Conservation (phyloP, 257 asterid genomes). For the Cordia subcordata region DNA sequence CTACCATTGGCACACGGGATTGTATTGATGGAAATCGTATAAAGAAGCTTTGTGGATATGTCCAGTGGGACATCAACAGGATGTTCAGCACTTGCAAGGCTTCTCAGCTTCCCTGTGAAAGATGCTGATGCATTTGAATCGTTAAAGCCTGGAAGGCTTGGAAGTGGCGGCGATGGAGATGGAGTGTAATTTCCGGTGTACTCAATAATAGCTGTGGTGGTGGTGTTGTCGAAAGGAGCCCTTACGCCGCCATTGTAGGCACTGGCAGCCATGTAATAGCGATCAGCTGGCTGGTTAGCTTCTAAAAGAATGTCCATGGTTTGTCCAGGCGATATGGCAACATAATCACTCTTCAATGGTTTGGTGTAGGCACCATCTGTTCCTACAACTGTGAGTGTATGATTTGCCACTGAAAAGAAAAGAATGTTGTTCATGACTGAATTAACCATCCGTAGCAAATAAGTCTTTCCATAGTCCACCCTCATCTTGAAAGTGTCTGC, state of each 20-base stretch:
- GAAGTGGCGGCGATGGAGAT: slow-evolving; percentile 26
- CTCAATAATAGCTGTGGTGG: slow-evolving; percentile 47
- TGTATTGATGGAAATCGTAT: slow-evolving; percentile 41
- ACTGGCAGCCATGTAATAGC: slow-evolving; percentile 52
- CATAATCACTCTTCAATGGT: slow-evolving; percentile 33
- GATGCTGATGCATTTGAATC: slow-evolving; percentile 31
- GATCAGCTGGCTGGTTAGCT: slow-evolving; percentile 45
- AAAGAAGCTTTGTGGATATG: slow-evolving; percentile 16
- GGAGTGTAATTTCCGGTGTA: slow-evolving; percentile 31
- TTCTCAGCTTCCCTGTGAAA: slow-evolving; percentile 42
- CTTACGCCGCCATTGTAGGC: slow-evolving; percentile 25
- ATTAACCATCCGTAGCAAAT: slow-evolving; percentile 45
- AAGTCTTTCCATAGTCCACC: slow-evolving; percentile 44
- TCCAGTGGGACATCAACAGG: slow-evolving; percentile 40
- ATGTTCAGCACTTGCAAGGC: slow-evolving; percentile 30
- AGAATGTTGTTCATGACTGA: slow-evolving; percentile 55
- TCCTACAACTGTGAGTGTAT: slow-evolving; percentile 49
- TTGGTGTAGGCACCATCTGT: slow-evolving; percentile 49
- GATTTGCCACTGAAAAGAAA: slow-evolving; percentile 45
- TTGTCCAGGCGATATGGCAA: slow-evolving; percentile 56
- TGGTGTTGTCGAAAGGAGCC: slow-evolving; percentile 29
- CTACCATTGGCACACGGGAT: slow-evolving; percentile 21
- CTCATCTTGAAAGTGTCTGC: slow-evolving; percentile 44
- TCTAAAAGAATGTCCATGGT: slow-evolving; percentile 47
- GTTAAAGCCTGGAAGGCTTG: slow-evolving; percentile 30